These are phyloP conservation scores for Hirsutella minnesotensis DNA, from an alignment of 2,329 filamentous ascomycete species.

Conservation along the genomic window DNA sequence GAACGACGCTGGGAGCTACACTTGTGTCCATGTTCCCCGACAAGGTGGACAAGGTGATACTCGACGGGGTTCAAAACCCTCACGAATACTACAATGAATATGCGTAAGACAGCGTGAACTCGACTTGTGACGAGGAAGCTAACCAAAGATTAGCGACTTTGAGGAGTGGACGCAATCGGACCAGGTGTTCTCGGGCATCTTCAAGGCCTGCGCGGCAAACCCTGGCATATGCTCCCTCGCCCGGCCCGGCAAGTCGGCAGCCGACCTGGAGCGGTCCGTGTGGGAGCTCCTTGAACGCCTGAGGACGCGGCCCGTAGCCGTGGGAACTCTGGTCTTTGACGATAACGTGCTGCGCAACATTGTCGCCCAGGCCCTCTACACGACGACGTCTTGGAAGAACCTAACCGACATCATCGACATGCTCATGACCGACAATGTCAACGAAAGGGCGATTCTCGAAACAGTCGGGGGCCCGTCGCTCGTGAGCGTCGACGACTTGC, in stretches of 20 bases:
- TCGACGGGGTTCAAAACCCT: slow-evolving; percentile 19
- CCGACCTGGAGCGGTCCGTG: slow-evolving; percentile 10
- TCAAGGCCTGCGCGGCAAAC: slow-evolving; percentile 11
- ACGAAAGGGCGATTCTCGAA: neutral
- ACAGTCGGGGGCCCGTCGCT: neutral
- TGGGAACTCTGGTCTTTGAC: slow-evolving; percentile 7
- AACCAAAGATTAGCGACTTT: slow-evolving; percentile 9
- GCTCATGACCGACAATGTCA: slow-evolving; percentile 19
- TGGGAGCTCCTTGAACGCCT: slow-evolving; percentile 1
- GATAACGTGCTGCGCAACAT: slow-evolving; percentile 8
- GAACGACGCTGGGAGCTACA: slow-evolving; percentile 23
- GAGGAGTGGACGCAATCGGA: slow-evolving; percentile 14
- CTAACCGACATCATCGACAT: slow-evolving; percentile 26
- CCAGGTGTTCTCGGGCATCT: slow-evolving; percentile 13
- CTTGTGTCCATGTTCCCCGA: slow-evolving; percentile 28
- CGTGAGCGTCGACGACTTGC: neutral
- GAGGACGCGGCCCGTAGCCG: slow-evolving; percentile 2
- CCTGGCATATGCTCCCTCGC: slow-evolving; percentile 12
- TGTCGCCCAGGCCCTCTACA: slow-evolving; percentile 6
- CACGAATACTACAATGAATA: slow-evolving; percentile 17
- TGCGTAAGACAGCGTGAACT: slow-evolving; percentile 6
- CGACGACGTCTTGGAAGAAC: slow-evolving; percentile 21
- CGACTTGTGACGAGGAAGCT: neutral
- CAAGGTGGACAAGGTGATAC: slow-evolving; percentile 17
- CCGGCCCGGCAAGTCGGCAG: slow-evolving; percentile 6